Evolutionary conservation across 2,329 filamentous ascomycete species (phyloP).

Genomic region (Ceratocystiopsis brevicomis): DNA sequence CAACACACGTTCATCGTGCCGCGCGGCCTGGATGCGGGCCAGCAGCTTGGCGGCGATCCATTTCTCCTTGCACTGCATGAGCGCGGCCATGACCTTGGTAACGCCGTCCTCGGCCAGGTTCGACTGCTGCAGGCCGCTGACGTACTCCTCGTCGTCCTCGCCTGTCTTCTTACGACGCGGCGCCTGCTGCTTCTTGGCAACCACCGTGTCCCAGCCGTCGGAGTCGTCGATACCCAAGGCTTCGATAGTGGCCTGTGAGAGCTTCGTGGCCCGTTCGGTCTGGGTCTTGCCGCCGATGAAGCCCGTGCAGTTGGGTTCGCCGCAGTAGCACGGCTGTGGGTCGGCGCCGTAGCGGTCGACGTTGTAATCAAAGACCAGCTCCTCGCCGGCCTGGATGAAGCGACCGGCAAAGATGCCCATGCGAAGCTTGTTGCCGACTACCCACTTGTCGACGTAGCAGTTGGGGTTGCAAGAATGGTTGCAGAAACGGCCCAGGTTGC

Average conservation of each 20-base stretch:
- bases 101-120: slow-evolving; percentile 66
- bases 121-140: slow-evolving; percentile 69
- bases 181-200: slow-evolving; percentile 55
- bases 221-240: slow-evolving; percentile 87
- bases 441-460: slow-evolving; percentile 99
- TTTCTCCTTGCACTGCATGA: slow-evolving; percentile 97
- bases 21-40: slow-evolving; percentile 63
- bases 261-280: slow-evolving; percentile 82
- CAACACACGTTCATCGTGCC: slow-evolving; percentile 64
- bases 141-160: slow-evolving; percentile 89
- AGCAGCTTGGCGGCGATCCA: slow-evolving; percentile 97
- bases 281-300: slow-evolving; percentile 97
- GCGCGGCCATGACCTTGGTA: slow-evolving; percentile 84
- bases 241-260: slow-evolving; percentile 77
- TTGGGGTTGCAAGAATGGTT: slow-evolving; percentile 99
- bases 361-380: slow-evolving; percentile 98
- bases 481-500: slow-evolving; percentile 90
- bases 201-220: slow-evolving; percentile 79
- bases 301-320: slow-evolving; percentile 81
- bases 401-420: slow-evolving; percentile 97
- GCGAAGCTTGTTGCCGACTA: slow-evolving; percentile 86
- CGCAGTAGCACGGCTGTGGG: slow-evolving; percentile 92
- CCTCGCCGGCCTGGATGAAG: slow-evolving; percentile 69
- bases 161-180: slow-evolving; percentile 69
- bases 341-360: slow-evolving; percentile 95